Evolutionary conservation across 2,329 filamentous ascomycete genomes (phyloP), one percentile per base, ranked within the genome.

Genomic region (Penicillium sp.): DNA sequence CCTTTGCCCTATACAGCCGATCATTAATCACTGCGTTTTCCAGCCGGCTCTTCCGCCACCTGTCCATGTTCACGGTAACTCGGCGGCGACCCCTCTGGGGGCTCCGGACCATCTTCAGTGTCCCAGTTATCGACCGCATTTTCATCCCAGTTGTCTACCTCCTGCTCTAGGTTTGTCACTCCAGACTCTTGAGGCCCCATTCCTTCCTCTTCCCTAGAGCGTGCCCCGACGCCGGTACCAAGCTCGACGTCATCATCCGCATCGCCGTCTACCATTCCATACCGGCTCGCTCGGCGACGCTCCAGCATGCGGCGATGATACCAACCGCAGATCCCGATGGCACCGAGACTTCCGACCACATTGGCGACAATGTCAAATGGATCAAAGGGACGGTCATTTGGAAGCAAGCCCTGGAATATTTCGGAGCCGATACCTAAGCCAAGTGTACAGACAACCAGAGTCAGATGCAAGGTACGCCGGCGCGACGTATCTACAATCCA

Each of bases 301-400:
- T 97, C 93, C 34, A 97, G 79, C 92, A 97, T 97, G 55, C 94
- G 88, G 69, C 90, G 89, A 76, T 99, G 94, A 71, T 99, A 99
- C 89, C 90, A 93, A 53, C 86, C 87, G 71, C 90, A 95, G 18
- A 96, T 71, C 0, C 81, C 87, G 18, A 97, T 71, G 0, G 85
- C 92, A 0, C 81, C 77, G 13, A 89, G 74, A 60, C 89, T 93
- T 37, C 94, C 94, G 36, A 90, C 77, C 0, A 96, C 75, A 71
- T 99, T 99, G 68, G 92, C 92, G 49, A 91, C 79, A 58, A 99
- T 90, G 71, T 97, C 91, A 68, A 88, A 91, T 45, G 88, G 77
- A 68, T 99, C 94, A 67, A 88, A 89, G 14, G 80, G 74, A 57
- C 88, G 85, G 53, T 82, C 86, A 72, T 90, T 91, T 16, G 86